Conservation (phyloP, 2,329 filamentous ascomycete species). For the Periconia sp. region DNA sequence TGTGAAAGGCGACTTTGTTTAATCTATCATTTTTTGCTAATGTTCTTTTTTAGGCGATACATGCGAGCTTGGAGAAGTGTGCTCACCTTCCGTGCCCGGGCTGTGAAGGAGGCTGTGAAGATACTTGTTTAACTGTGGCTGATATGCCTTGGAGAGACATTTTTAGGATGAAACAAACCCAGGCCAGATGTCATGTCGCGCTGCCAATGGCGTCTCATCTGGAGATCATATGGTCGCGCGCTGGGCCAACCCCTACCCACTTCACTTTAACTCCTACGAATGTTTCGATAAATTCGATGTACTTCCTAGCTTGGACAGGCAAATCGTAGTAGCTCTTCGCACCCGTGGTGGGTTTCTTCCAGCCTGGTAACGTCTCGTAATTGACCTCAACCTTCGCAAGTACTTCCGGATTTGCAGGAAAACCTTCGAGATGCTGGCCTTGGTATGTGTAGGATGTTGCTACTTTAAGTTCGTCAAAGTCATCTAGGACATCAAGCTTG, state of each 20-base stretch:
- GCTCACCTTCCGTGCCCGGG: background rate
- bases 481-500: slow-evolving; percentile 72
- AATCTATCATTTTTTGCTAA: background rate
- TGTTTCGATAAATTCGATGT: slow-evolving; percentile 68
- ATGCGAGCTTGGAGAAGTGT: background rate
- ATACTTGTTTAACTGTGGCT: background rate
- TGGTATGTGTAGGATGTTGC: slow-evolving; percentile 69
- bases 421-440: slow-evolving; percentile 59
- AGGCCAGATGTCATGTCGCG: background rate
- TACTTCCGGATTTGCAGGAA: slow-evolving; percentile 64
- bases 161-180: background rate
- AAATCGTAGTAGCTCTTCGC: slow-evolving; percentile 63
- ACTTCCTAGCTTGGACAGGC: slow-evolving; percentile 64
- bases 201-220: slow-evolving; percentile 37
- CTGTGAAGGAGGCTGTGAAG: background rate
- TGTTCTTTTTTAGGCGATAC: background rate
- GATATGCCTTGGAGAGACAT: background rate
- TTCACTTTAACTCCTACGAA: slow-evolving; percentile 64
- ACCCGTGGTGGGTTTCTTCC: slow-evolving; percentile 65
- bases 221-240: slow-evolving; percentile 65
- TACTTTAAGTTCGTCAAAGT: slow-evolving; percentile 73
- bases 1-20: background rate
- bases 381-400: slow-evolving; percentile 64
- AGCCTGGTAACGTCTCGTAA: slow-evolving; percentile 70
- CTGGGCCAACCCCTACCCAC: slow-evolving; percentile 69